phyloP scores from a whole-genome alignment of 2,329 filamentous ascomycete genomes.

The Colletotrichum sp. region DNA sequence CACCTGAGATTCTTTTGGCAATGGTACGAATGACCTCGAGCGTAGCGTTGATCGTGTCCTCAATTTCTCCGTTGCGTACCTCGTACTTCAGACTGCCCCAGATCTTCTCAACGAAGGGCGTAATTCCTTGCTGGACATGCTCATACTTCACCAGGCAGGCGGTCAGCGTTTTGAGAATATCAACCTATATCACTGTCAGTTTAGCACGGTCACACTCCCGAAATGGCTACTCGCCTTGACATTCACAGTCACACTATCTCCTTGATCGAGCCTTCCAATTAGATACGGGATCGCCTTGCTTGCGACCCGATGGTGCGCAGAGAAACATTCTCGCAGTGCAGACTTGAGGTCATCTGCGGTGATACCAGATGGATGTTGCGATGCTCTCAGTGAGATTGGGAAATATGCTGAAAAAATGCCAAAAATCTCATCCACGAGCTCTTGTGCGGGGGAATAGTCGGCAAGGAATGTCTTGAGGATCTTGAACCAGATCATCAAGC shows the following conservation, averaged over 20 bases:
- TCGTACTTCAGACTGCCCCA: constrained; percentile 69
- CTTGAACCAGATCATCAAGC: constrained; percentile 62
- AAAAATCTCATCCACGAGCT: constrained; percentile 56
- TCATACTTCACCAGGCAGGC: constrained; percentile 57
- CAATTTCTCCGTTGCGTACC: constrained; percentile 64
- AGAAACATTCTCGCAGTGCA: constrained; percentile 58
- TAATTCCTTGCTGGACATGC: constrained; percentile 49
- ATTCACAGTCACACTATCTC: constrained; percentile 61
- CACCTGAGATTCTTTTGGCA: constrained; percentile 47
- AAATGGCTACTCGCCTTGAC: constrained; percentile 51
- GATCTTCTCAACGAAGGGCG: constrained; percentile 54
- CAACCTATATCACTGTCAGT: constrained; percentile 40
- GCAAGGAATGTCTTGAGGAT: constrained; percentile 50
- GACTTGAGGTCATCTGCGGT: constrained; percentile 63
- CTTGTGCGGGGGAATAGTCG: constrained; percentile 48
- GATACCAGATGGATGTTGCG: constrained; percentile 52
- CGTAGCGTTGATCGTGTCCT: constrained; percentile 62
- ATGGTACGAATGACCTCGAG: constrained; percentile 59
- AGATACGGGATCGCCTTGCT: constrained; percentile 56
- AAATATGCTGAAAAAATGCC: constrained; percentile 64
- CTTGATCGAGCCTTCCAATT: constrained; percentile 62
- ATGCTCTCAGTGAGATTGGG: constrained; percentile 61
- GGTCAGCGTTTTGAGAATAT: constrained; percentile 60
- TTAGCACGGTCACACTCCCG: not conserved
- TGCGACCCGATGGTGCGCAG: constrained; percentile 52